These are phyloP conservation scores for Cladosporium halotolerans DNA, from an alignment of 2,329 filamentous ascomycete genomes.

Conservation along the genomic window DNA sequence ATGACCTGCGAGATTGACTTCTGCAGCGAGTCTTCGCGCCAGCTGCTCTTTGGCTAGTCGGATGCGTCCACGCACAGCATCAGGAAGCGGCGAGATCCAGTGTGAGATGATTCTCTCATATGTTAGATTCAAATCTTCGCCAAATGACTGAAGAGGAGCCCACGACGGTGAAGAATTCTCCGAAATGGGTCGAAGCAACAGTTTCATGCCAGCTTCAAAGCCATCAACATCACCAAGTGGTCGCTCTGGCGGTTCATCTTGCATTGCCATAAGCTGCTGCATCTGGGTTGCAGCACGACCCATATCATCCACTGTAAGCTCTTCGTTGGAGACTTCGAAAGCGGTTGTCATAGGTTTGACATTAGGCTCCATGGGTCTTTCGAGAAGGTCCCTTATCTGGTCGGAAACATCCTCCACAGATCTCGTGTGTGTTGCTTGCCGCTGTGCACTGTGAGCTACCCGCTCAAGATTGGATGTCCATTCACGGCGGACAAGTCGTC, in stretches of 20 bases:
- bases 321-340: slow-evolving; percentile 5
- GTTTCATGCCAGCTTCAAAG: no score
- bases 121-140: neutral
- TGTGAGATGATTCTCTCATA: slow-evolving; percentile 22
- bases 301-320: slow-evolving; percentile 14
- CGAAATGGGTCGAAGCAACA: no score
- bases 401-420: neutral
- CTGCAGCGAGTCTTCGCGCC: slow-evolving; percentile 27
- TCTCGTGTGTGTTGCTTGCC: neutral
- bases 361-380: neutral
- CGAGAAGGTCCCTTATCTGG: neutral
- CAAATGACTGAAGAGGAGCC: no score
- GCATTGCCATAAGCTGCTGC: slow-evolving; percentile 3
- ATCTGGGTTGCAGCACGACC: slow-evolving; percentile 14
- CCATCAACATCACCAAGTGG: no score
- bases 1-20: slow-evolving; percentile 32
- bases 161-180: no score
- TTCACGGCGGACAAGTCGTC: neutral
- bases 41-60: slow-evolving; percentile 28
- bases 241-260: no score
- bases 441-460: neutral
- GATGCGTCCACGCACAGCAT: slow-evolving; percentile 19
- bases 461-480: slow-evolving; percentile 12
- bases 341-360: neutral
- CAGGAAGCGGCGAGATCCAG: slow-evolving; percentile 23